A percentile compares a stretch with the other conserved stretches of the same genome.
These are phyloP conservation scores for Dendrobium huoshanense DNA, from an alignment of 106 monocot genomes.

Conservation along the genomic window DNA sequence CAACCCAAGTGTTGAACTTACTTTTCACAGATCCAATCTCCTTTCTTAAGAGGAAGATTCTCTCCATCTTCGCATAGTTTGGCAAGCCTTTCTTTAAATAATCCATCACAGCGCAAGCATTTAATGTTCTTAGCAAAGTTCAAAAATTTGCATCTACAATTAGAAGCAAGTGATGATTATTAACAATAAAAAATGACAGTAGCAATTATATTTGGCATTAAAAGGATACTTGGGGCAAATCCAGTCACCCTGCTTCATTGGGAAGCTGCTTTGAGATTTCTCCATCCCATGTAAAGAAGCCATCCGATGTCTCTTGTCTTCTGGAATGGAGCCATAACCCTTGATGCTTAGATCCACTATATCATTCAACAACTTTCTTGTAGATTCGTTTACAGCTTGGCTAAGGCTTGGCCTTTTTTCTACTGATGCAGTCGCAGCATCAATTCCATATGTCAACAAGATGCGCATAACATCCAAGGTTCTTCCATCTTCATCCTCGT, in stretches of 20 bases:
- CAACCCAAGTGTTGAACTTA: slow-evolving; percentile 12
- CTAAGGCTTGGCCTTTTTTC: slow-evolving; percentile 26
- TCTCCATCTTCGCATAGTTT: slow-evolving; percentile 48
- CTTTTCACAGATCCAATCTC: slow-evolving; percentile 95
- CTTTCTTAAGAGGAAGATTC: slow-evolving; percentile 90
- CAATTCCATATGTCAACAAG: slow-evolving; percentile 67
- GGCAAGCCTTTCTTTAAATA: slow-evolving; percentile 57
- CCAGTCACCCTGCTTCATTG: slow-evolving; percentile 88
- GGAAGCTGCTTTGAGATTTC: slow-evolving; percentile 22
- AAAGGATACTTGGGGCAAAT: slow-evolving; percentile 68
- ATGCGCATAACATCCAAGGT: slow-evolving; percentile 86
- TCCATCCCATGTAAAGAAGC: slow-evolving; percentile 12
- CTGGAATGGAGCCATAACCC: slow-evolving; percentile 16
- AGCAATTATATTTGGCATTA: neutral
- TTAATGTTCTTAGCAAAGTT: slow-evolving; percentile 88
- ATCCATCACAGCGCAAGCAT: slow-evolving; percentile 67
- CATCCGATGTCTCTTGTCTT: neutral
- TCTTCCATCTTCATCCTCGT: slow-evolving; percentile 60
- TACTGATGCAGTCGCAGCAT: slow-evolving; percentile 28
- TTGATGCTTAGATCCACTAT: slow-evolving; percentile 31
- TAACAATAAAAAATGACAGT: neutral
- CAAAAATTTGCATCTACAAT: slow-evolving; percentile 73
- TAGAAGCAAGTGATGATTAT: neutral
- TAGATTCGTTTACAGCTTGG: slow-evolving; percentile 50
- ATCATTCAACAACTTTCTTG: slow-evolving; percentile 54